Conservation (phyloP, 805 yeast genomes). For the Brettanomyces naardenensis region DNA sequence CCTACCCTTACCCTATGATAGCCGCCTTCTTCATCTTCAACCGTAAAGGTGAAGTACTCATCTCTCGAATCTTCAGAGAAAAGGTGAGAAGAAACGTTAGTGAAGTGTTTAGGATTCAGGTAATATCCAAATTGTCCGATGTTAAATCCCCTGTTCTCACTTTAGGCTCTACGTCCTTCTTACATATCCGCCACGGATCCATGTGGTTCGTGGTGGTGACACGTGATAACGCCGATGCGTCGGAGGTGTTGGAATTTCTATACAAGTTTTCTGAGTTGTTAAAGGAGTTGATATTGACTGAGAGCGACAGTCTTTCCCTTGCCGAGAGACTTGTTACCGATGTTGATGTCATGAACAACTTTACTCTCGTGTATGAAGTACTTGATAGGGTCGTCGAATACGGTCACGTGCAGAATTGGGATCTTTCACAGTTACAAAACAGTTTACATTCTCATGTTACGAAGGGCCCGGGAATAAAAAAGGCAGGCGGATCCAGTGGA, state of each 20-base stretch:
- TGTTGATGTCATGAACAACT: conserved; percentile 51
- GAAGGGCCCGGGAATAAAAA: conserved; percentile 1
- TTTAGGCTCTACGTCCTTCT: conserved; percentile 85
- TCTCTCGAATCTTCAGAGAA: conserved; percentile 65
- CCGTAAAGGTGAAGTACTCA: conserved; percentile 73
- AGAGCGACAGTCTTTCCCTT: conserved; percentile 8
- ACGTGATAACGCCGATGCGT: conserved; percentile 80
- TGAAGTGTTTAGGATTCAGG: conserved; percentile 90
- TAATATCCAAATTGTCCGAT: conserved; percentile 54
- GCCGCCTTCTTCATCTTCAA: conserved; percentile 76
- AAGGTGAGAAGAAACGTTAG: conserved; percentile 72
- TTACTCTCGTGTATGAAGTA: conserved; percentile 64
- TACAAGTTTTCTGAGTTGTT: conserved; percentile 52
- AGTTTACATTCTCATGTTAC: conserved; percentile 8
- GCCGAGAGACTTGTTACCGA: conserved; percentile 29
- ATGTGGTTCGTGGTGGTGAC: conserved; percentile 87
- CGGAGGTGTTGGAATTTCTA: conserved; percentile 71
- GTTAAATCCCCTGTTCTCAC: conserved; percentile 66
- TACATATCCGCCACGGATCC: conserved; percentile 55
- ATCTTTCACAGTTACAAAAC: conserved; percentile 32
- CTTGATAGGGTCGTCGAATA: conserved; percentile 70
- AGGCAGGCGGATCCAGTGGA: background rate
- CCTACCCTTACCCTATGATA: conserved; percentile 50
- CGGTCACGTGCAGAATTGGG: conserved; percentile 71
- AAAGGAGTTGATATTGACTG: conserved; percentile 24